These are phyloP conservation scores for Limtongia smithiae DNA, from an alignment of 805 yeast genomes.

Conservation along the genomic window DNA sequence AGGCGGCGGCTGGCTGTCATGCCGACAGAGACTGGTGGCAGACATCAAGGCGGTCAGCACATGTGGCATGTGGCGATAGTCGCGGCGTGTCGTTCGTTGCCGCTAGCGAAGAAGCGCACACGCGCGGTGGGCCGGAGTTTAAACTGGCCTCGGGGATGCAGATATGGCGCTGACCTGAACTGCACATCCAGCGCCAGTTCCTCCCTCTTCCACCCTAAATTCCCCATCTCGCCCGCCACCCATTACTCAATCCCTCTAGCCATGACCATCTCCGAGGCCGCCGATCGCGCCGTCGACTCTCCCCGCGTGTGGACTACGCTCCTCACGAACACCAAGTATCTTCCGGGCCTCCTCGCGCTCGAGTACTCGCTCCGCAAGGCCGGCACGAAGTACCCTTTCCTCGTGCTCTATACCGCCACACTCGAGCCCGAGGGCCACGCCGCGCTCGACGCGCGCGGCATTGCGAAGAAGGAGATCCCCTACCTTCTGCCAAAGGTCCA, in stretches of 20 bases:
- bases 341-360: conserved; percentile 51
- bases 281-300: conserved; percentile 23
- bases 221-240: not conserved
- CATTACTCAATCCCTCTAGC: not conserved
- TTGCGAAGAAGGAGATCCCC: conserved; percentile 43
- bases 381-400: conserved; percentile 49
- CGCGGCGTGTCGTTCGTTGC: too few relatives aligned
- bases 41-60: too few relatives aligned
- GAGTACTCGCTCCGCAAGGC: conserved; percentile 46
- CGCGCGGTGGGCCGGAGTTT: too few relatives aligned
- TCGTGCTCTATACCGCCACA: conserved; percentile 52
- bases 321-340: conserved; percentile 50
- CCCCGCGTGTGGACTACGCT: conserved; percentile 53
- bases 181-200: too few relatives aligned
- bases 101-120: too few relatives aligned
- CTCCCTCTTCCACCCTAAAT: not conserved
- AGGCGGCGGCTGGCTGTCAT: too few relatives aligned
- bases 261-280: conserved; percentile 13
- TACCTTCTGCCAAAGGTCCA: conserved; percentile 45
- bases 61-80: too few relatives aligned
- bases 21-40: too few relatives aligned
- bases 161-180: too few relatives aligned
- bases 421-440: conserved; percentile 44
- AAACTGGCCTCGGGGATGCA: too few relatives aligned
- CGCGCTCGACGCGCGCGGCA: conserved; percentile 42